Conservation (phyloP, 1,139 yeast genomes). For the Meyerozyma carpophila region DNA sequence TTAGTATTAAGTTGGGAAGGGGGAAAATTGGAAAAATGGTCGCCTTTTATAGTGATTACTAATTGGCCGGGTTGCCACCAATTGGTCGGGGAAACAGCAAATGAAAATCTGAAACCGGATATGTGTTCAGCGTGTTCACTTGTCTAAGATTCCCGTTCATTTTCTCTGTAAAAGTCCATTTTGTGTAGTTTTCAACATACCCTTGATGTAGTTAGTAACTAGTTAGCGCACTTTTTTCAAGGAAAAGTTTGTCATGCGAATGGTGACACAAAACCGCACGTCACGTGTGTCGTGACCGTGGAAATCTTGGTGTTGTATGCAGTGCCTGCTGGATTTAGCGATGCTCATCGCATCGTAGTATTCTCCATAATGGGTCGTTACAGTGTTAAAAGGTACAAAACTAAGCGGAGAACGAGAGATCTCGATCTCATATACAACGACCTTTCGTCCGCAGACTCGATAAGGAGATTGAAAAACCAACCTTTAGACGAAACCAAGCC, state of each 20-base stretch:
- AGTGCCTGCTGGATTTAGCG: background rate
- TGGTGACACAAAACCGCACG: background rate
- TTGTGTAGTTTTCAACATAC: background rate
- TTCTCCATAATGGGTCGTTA: slow-evolving; percentile 67
- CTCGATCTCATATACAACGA: slow-evolving; percentile 80
- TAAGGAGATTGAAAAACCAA: slow-evolving; percentile 65
- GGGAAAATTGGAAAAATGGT: background rate
- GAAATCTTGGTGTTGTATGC: background rate
- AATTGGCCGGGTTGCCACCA: slow-evolving; percentile 2
- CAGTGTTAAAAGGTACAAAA: slow-evolving; percentile 68
- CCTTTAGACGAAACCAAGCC: slow-evolving; percentile 86
- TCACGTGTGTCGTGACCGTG: slow-evolving; percentile 4
- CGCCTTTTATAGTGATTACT: slow-evolving; percentile 3
- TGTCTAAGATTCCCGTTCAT: no score
- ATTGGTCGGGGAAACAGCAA: background rate
- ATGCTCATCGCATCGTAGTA: slow-evolving; percentile 4
- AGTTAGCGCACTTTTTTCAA: background rate
- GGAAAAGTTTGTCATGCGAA: background rate
- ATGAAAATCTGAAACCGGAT: background rate
- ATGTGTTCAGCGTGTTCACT: background rate
- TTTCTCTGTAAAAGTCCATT: background rate
- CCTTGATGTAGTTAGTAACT: slow-evolving; percentile 1
- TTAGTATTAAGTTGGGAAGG: slow-evolving; percentile 21
- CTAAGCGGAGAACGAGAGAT: slow-evolving; percentile 81
- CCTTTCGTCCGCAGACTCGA: slow-evolving; percentile 57